Base-by-base conservation (phyloP, 2,329 filamentous ascomycete genomes). In the Neonectria faginata region DNA sequence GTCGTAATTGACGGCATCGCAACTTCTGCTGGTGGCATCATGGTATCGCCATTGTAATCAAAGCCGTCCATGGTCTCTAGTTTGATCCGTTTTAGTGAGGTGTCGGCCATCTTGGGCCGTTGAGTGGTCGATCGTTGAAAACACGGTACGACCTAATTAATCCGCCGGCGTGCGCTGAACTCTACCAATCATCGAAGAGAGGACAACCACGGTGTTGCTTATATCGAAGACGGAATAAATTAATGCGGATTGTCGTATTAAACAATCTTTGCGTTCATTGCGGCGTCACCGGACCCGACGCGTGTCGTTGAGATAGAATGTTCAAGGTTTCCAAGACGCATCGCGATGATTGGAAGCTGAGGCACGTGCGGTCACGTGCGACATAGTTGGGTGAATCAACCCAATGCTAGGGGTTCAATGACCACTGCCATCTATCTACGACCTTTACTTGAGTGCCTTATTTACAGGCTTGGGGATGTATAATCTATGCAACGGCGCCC, bases 401-500 rank as follows among this genome's bases (percentile, higher is more conserved):
- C 3, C 48, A 36, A 20, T 18, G 8, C 9, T 1, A 33, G 12
- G 29, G 29, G 11, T 31, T 50, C 27, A 50, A 5, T 5, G 11
- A 33, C 12, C 25, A 14, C 27, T 20, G 10, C 20, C 48, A 11
- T 31, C 8, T 50, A 48, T 20, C 8, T 20, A 20, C 11, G 39
- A 12, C 29, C 27, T 36, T 51, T 10, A 12, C 18, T 14, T 31
- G n/a, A 36, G 10, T 33, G 31, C 36, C 11, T 51, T 51, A 10
- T 12, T 51, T 22, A 51, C 29, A 33, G 2, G n/a, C 5, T 51
- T 51, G 8, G 7, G 10, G 33, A 20, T 51, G 18, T 51, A 10
- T 51, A 36, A 12, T 68, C 66, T 82, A 88, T 51, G 83, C 79
- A 12, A 97, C 82, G 2, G 93, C 88, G 0, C 93, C 93, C 54